Conservation (phyloP, 345 rosid species). For the Salix arbutifolia region DNA sequence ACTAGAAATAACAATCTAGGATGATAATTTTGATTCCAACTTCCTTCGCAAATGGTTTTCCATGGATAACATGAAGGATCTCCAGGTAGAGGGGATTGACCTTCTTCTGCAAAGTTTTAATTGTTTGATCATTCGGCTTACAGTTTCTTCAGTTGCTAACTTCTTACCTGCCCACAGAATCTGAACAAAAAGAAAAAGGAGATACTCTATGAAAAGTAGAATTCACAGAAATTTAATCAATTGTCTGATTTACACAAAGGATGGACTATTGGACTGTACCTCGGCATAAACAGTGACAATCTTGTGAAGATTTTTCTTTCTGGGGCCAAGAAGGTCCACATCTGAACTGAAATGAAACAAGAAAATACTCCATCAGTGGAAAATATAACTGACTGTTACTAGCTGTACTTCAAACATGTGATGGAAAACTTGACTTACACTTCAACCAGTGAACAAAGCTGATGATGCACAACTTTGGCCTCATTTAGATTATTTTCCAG, state of each 20-base stretch:
- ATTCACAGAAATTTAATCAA: background rate
- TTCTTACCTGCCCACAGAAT: background rate
- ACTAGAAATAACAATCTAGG: background rate
- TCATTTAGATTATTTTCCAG: conserved; percentile 5
- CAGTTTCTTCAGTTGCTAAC: background rate
- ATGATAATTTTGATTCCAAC: background rate
- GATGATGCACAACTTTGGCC: conserved; percentile 15
- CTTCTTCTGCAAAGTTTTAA: background rate
- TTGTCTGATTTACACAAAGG: background rate
- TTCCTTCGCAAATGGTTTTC: background rate
- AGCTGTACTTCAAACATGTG: background rate
- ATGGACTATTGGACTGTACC: conserved; percentile 1
- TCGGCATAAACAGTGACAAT: conserved; percentile 9
- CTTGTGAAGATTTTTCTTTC: background rate
- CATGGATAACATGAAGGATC: background rate
- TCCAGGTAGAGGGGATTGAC: background rate
- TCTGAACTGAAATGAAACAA: conserved; percentile 14
- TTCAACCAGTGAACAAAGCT: conserved; percentile 17
- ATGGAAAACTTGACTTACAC: background rate
- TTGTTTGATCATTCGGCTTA: background rate
- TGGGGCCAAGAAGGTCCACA: conserved; percentile 1
- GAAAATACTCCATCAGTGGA: background rate
- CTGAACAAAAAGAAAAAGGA: background rate
- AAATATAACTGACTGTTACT: background rate
- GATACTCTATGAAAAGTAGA: background rate